Evolutionary conservation across 2,329 filamentous ascomycete species (phyloP).

Genomic region (Trichoderma aggressivum): DNA sequence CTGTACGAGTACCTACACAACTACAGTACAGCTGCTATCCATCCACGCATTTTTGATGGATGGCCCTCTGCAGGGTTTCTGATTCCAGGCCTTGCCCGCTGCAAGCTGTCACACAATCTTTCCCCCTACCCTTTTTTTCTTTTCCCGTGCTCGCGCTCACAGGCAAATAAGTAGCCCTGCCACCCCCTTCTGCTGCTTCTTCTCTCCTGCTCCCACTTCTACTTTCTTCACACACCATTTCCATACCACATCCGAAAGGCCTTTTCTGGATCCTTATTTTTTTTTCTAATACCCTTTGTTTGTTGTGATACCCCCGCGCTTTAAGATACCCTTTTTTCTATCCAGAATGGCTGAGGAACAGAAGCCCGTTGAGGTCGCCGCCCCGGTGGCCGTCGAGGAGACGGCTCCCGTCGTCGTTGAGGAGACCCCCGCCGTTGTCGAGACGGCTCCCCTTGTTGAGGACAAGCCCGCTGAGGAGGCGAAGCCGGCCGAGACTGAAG

Average conservation of each 20-base stretch:
- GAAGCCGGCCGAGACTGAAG: slow-evolving; percentile 36
- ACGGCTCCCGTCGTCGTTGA: slow-evolving; percentile 30
- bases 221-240: slow-evolving; percentile 33
- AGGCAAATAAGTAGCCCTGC: slow-evolving; percentile 43
- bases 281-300: slow-evolving; percentile 42
- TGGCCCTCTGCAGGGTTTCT: slow-evolving; percentile 2
- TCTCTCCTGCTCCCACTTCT: slow-evolving; percentile 27
- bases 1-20: no score
- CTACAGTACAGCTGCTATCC: neutral
- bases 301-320: slow-evolving; percentile 51
- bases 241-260: slow-evolving; percentile 30
- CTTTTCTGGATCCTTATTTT: slow-evolving; percentile 37
- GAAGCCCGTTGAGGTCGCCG: slow-evolving; percentile 56
- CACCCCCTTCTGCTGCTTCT: slow-evolving; percentile 30
- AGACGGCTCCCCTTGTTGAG: slow-evolving; percentile 37
- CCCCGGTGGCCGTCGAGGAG: slow-evolving; percentile 52
- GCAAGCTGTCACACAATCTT: slow-evolving; percentile 10
- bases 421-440: slow-evolving; percentile 38
- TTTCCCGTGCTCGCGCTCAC: neutral
- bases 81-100: slow-evolving; percentile 2
- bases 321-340: slow-evolving; percentile 41
- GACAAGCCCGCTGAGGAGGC: slow-evolving; percentile 41
- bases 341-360: slow-evolving; percentile 69
- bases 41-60: neutral
- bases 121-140: slow-evolving; percentile 18